phyloP scores from a whole-genome alignment of 2,329 filamentous ascomycete genomes.

The Cladosporium phlei region DNA sequence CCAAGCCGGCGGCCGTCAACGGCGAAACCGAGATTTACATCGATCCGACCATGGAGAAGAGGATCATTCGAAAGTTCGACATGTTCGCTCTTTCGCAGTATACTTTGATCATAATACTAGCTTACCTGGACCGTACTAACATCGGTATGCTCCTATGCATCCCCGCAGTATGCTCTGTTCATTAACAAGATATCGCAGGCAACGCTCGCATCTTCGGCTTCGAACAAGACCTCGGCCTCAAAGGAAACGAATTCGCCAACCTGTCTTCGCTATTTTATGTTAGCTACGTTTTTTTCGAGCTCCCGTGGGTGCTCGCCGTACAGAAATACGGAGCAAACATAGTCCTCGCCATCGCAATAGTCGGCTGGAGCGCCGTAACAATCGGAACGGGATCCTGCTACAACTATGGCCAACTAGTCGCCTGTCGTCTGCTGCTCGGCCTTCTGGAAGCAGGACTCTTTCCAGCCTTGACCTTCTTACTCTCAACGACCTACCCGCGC shows the following conservation, averaged over 20 bases:
- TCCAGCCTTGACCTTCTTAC: slow-evolving; percentile 26
- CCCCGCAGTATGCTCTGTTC: no score
- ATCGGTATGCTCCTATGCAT: slow-evolving; percentile 12
- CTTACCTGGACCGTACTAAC: slow-evolving; percentile 20
- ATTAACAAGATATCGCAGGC: slow-evolving; percentile 16
- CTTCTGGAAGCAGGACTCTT: slow-evolving; percentile 28
- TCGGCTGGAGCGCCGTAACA: slow-evolving; percentile 25
- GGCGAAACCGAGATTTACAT: background rate
- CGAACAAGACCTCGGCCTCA: slow-evolving; percentile 17
- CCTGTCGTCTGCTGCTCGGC: slow-evolving; percentile 28
- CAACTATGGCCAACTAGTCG: slow-evolving; percentile 27
- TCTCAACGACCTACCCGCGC: slow-evolving; percentile 28
- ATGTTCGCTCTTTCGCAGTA: slow-evolving; percentile 17
- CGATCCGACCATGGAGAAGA: slow-evolving; percentile 14
- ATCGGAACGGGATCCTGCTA: slow-evolving; percentile 30
- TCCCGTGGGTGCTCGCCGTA: slow-evolving; percentile 22
- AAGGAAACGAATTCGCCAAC: slow-evolving; percentile 20
- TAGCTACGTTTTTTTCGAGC: slow-evolving; percentile 19
- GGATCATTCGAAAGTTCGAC: slow-evolving; percentile 18
- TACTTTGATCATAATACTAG: slow-evolving; percentile 16
- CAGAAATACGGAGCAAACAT: slow-evolving; percentile 24
- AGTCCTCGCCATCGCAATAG: slow-evolving; percentile 20
- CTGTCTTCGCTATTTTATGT: slow-evolving; percentile 20
- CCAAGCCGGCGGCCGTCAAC: background rate
- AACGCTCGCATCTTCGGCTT: slow-evolving; percentile 21